These are phyloP conservation scores for Capsicum baccatum DNA, from an alignment of 257 asterid species.

Conservation along the genomic window DNA sequence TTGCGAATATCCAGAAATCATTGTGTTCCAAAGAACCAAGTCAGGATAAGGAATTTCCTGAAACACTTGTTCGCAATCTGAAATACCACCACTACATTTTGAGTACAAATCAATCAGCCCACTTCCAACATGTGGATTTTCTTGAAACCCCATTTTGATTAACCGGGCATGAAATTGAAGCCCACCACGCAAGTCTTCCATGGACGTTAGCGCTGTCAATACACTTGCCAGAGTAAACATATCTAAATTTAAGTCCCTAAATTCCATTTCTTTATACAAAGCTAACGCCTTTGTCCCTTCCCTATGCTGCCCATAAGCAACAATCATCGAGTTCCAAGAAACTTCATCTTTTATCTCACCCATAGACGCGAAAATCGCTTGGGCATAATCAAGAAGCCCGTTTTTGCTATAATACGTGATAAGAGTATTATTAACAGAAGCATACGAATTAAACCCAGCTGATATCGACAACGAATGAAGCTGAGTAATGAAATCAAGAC, in stretches of 20 bases:
- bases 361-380: slow-evolving; percentile 56
- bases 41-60: slow-evolving; percentile 58
- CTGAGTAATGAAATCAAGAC: slow-evolving; percentile 49
- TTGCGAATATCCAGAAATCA: slow-evolving; percentile 73
- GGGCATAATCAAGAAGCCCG: slow-evolving; percentile 50
- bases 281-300: slow-evolving; percentile 64
- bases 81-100: slow-evolving; percentile 56
- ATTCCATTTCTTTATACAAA: slow-evolving; percentile 68
- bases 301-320: slow-evolving; percentile 66
- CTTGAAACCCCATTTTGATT: slow-evolving; percentile 64
- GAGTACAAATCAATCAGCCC: slow-evolving; percentile 75
- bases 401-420: slow-evolving; percentile 61
- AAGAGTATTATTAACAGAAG: slow-evolving; percentile 67
- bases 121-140: slow-evolving; percentile 68
- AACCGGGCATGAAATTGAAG: slow-evolving; percentile 66
- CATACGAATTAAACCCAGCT: slow-evolving; percentile 56
- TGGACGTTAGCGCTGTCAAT: slow-evolving; percentile 69
- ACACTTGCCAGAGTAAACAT: slow-evolving; percentile 80
- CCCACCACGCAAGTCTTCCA: slow-evolving; percentile 71
- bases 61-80: slow-evolving; percentile 55
- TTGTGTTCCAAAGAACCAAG: slow-evolving; percentile 77
- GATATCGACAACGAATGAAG: slow-evolving; percentile 56
- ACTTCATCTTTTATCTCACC: slow-evolving; percentile 65
- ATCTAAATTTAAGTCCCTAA: slow-evolving; percentile 49
- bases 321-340: slow-evolving; percentile 87